These are phyloP conservation scores for Pyrus communis DNA, from an alignment of 306 rosid genomes.

Conservation along the genomic window DNA sequence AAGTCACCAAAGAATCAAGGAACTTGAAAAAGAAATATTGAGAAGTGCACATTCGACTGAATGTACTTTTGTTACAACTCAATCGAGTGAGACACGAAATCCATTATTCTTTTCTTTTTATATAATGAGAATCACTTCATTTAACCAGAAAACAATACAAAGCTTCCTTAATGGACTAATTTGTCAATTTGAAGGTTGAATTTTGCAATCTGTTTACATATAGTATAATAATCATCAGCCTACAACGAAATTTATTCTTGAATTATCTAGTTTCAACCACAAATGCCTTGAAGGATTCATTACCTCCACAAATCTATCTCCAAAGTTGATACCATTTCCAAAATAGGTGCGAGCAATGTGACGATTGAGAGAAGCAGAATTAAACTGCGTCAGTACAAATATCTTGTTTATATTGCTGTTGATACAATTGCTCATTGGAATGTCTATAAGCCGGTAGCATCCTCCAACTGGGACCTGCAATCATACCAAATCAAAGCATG, in stretches of 20 bases:
- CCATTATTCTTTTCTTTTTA: background rate
- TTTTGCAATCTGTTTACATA: background rate
- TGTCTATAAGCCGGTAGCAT: slow-evolving; percentile 45
- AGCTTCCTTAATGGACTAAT: background rate
- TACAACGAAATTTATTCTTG: background rate
- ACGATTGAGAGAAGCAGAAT: slow-evolving; percentile 44
- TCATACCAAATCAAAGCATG: background rate
- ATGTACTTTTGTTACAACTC: background rate
- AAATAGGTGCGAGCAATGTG: slow-evolving; percentile 43
- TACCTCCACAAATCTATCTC: slow-evolving; percentile 53
- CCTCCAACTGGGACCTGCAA: slow-evolving; percentile 51
- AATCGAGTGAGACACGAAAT: background rate
- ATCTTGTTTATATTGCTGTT: slow-evolving; percentile 45
- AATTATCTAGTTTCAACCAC: background rate
- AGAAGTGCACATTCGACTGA: background rate
- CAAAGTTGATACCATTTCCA: slow-evolving; percentile 39
- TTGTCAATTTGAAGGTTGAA: background rate
- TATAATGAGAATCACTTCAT: background rate
- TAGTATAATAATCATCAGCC: background rate
- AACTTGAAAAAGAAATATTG: background rate
- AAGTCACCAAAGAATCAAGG: background rate
- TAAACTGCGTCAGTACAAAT: slow-evolving; percentile 41
- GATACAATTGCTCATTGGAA: slow-evolving; percentile 46
- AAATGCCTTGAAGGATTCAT: background rate
- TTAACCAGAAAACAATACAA: background rate